These are phyloP conservation scores for Phytophthora capsici DNA, from an alignment of 352 stramenopile species.

Conservation along the genomic window DNA sequence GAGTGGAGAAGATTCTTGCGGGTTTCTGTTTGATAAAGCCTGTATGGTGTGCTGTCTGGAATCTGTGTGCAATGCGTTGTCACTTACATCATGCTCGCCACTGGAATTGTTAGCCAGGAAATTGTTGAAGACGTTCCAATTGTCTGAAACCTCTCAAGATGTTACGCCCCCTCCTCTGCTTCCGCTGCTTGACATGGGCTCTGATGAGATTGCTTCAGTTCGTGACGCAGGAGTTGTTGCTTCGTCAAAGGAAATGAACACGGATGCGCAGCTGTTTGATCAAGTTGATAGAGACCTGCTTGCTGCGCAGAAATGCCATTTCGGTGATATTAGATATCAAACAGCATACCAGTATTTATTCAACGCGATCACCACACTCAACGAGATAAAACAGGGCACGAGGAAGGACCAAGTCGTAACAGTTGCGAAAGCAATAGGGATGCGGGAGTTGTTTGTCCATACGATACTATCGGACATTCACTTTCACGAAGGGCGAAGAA, in stretches of 20 bases:
- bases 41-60: constrained; percentile 50
- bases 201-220: constrained; percentile 1
- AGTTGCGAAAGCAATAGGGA: constrained; percentile 44
- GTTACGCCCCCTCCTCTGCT: constrained; percentile 34
- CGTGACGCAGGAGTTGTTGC: not conserved
- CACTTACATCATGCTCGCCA: constrained; percentile 54
- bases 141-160: not conserved
- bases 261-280: constrained; percentile 31
- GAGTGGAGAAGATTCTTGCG: constrained; percentile 5
- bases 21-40: constrained; percentile 45
- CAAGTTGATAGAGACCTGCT: constrained; percentile 46
- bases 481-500: constrained; percentile 52
- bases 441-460: constrained; percentile 62
- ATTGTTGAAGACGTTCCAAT: constrained; percentile 42
- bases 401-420: constrained; percentile 9
- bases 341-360: constrained; percentile 42
- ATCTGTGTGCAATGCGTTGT: constrained; percentile 59
- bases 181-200: constrained; percentile 24
- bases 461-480: constrained; percentile 60
- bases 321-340: constrained; percentile 14
- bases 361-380: constrained; percentile 20
- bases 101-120: constrained; percentile 47
- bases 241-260: not conserved
- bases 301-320: constrained; percentile 19
- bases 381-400: constrained; percentile 15